phyloP scores from a whole-genome alignment of 805 yeast species.

The Starmerella apis region DNA sequence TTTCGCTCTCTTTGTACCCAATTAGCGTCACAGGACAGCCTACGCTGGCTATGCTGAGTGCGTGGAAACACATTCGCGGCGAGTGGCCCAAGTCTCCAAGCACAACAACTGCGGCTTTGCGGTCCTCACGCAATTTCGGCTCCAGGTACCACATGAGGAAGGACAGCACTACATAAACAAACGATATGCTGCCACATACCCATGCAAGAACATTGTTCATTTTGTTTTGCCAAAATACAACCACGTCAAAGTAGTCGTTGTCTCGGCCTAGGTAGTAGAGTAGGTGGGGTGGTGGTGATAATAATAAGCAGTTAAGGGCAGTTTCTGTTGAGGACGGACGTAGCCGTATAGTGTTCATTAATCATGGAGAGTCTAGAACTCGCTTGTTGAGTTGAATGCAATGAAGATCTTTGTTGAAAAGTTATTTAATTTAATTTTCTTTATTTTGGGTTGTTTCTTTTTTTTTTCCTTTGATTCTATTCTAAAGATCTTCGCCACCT shows the following conservation, averaged over 20 bases:
- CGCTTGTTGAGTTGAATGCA: no score
- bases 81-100: conserved; percentile 92
- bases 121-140: conserved; percentile 28
- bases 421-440: no score
- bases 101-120: conserved; percentile 65
- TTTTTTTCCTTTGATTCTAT: no score
- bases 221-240: background rate
- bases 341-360: background rate
- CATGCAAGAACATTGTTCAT: conserved; percentile 15
- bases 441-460: no score
- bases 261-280: background rate
- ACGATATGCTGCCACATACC: conserved; percentile 14
- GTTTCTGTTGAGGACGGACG: background rate
- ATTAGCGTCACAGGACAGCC: conserved; percentile 73
- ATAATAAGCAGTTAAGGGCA: background rate
- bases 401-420: no score
- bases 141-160: conserved; percentile 20
- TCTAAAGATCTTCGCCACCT: no score
- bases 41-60: conserved; percentile 53
- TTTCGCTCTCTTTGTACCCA: conserved; percentile 46
- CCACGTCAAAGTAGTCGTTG: background rate
- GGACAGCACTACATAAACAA: conserved; percentile 16
- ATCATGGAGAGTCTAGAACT: background rate
- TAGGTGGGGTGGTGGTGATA: background rate
- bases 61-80: conserved; percentile 90